Evolutionary conservation across 73 alveolate species (phyloP).

Genomic region (Effrenium voratum): DNA sequence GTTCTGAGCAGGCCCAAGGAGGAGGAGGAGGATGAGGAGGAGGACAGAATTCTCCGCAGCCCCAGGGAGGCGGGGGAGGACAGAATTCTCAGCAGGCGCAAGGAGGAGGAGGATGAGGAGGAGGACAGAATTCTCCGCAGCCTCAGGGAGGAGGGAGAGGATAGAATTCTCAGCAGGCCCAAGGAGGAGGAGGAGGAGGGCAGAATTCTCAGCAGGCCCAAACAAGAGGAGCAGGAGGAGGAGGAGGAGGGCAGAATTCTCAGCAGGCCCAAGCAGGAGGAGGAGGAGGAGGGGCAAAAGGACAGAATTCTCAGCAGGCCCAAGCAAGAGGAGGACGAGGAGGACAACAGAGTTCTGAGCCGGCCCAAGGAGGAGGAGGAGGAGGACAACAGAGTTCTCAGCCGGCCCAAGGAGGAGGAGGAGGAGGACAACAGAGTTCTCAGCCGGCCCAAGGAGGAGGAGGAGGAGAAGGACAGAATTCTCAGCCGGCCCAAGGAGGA

Average conservation of each 20-base stretch:
- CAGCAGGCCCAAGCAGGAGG: background rate
- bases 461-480: background rate
- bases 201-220: too few relatives aligned
- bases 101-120: slow-evolving; percentile 2
- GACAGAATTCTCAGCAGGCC: background rate
- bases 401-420: slow-evolving; percentile 5
- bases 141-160: background rate
- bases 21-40: background rate
- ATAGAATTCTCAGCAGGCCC: background rate
- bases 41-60: too few relatives aligned
- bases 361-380: background rate
- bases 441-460: slow-evolving; percentile 11
- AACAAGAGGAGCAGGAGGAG: background rate
- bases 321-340: background rate
- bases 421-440: background rate
- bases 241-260: background rate
- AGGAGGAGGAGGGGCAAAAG: background rate
- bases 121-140: slow-evolving; percentile 5
- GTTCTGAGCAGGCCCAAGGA: too few relatives aligned
- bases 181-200: background rate
- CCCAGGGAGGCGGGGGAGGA: background rate
- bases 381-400: background rate
- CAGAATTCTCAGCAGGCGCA: background rate
- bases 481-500: slow-evolving; percentile 14
- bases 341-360: slow-evolving; percentile 22